A percentile compares a stretch with the other conserved stretches of the same genome.
Conservation (phyloP, 345 rosid species). For the Bretschneidera sinensis region DNA sequence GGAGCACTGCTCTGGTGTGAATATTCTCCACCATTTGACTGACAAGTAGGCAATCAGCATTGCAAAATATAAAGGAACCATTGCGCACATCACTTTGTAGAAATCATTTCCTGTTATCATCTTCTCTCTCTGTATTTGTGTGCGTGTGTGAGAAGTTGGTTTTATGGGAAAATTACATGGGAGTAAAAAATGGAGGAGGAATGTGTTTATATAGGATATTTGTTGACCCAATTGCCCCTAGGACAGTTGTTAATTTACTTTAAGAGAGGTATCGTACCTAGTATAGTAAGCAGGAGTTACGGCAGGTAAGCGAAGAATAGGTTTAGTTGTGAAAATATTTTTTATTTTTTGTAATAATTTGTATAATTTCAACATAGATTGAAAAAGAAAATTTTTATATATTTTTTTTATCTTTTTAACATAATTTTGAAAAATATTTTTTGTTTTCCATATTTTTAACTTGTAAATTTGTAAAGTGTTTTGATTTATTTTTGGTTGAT, state of each 20-base stretch:
- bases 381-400: no score
- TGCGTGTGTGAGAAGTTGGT: not conserved
- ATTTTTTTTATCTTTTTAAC: no score
- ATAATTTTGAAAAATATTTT: no score
- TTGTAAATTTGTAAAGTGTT: no score
- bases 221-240: slow-evolving; percentile 26
- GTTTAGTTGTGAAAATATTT: no score
- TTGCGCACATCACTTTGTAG: slow-evolving; percentile 53
- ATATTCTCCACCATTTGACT: slow-evolving; percentile 52
- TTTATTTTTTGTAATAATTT: no score
- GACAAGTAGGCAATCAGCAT: slow-evolving; percentile 43
- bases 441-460: no score
- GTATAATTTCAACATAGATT: no score
- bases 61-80: slow-evolving; percentile 41
- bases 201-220: slow-evolving; percentile 28
- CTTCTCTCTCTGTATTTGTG: slow-evolving; percentile 12
- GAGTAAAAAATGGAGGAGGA: not conserved
- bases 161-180: not conserved
- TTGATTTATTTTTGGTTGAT: no score
- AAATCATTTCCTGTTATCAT: slow-evolving; percentile 36
- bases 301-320: no score
- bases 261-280: no score
- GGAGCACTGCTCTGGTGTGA: slow-evolving; percentile 45
- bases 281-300: slow-evolving; percentile 21
- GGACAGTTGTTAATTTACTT: slow-evolving; percentile 15